These are phyloP conservation scores for Daldinia caldariorum DNA, from an alignment of 495 filamentous ascomycete genomes.

Conservation along the genomic window DNA sequence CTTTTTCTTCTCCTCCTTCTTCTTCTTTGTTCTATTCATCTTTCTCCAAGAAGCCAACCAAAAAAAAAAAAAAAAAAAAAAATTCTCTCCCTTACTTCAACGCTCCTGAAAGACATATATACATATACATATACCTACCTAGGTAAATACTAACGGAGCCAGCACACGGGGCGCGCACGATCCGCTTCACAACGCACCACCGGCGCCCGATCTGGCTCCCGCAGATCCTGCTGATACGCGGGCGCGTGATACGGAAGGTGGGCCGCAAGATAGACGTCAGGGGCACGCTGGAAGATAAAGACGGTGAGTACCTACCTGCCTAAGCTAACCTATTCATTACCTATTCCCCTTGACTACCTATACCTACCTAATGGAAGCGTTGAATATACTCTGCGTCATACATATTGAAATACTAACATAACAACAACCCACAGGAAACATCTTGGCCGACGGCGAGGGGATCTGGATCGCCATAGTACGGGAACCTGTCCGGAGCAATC, in stretches of 20 bases:
- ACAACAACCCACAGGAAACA: too few species aligned
- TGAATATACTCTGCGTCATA: too few species aligned
- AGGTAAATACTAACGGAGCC: too few species aligned
- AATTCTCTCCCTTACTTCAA: too few species aligned
- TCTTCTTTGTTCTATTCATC: not conserved
- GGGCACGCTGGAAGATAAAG: slow-evolving; percentile 48
- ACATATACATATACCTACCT: too few species aligned
- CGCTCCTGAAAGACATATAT: too few species aligned
- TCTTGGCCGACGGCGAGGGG: slow-evolving; percentile 45
- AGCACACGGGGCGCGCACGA: slow-evolving; percentile 44
- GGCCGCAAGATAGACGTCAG: slow-evolving; percentile 46
- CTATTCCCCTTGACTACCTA: too few species aligned
- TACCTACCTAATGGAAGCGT: too few species aligned
- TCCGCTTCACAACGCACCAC: slow-evolving; percentile 46
- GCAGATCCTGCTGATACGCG: slow-evolving; percentile 41
- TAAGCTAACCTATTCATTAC: too few species aligned
- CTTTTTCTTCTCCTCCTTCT: not conserved
- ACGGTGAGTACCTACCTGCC: slow-evolving; percentile 38
- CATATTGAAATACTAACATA: too few species aligned
- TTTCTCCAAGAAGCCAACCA: too few species aligned
- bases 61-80: too few species aligned
- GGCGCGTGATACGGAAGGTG: slow-evolving; percentile 42
- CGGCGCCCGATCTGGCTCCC: slow-evolving; percentile 47
- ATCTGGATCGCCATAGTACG: slow-evolving; percentile 41
- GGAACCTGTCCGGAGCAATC: slow-evolving; percentile 21